Base-by-base conservation (phyloP, 148 eudicot species). In the Fagopyrum tataricum region DNA sequence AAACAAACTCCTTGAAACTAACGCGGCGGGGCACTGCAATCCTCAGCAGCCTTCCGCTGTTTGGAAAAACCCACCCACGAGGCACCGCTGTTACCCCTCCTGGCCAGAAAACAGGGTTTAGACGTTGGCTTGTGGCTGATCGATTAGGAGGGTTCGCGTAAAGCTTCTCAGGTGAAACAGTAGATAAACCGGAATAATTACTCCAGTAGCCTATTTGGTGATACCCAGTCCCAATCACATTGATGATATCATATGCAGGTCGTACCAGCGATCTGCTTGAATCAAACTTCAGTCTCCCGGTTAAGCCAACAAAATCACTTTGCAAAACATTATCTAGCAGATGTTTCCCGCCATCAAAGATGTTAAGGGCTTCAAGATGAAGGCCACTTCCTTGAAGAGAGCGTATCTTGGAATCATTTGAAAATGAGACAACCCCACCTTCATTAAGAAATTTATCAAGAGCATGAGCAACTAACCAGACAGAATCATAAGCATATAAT, bases 1-100 rank as follows among this genome's bases (percentile, higher is more conserved):
- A 87, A 79, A 92, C 96, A 81, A 90, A 91, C 75, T 91, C 99
- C 78, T 75, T 66, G 62, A 83, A 95, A 80, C 92, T 86, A 39
- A 78, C 91, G 4, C 99, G 87, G 67, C 51, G 72, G 15, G 99
- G 99, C 67, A 95, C 96, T 44, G 89, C 99, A 75, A 95, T 88
- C 72, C 68, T 87, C 79, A 95, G 46, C 47, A 55, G 85, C 80
- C 79, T 81, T 72, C 99, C 99, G 55, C 85, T 87, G 72, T 82
- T 88, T 18, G 99, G 97, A 79, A 95, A 95, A 78, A 90, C 93
- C 96, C 99, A 95, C 44, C 99, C 99, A 77, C 99, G 96, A 61
- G 99, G 99, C 24, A 71, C 76, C 15, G 68, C 49, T 15, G 81
- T 81, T 18, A 90, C 73, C 26, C 92, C 91, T 75, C 92, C 99